Evolutionary conservation across 1,284 basidiomycete genomes (phyloP).

Genomic region (Pascua sp.): DNA sequence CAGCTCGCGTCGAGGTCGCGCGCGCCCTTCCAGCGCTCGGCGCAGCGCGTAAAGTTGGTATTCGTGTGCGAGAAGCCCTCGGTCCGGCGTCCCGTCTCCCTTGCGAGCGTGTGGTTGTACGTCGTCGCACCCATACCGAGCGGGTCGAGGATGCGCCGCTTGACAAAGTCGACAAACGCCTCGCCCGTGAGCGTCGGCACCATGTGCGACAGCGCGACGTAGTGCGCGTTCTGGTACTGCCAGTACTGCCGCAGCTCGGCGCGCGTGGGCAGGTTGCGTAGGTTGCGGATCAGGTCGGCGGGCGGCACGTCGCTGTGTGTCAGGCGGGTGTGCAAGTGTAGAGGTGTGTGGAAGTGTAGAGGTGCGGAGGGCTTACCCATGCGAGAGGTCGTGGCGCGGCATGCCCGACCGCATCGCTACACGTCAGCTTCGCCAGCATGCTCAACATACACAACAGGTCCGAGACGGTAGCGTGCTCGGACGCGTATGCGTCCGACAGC

Average conservation of each 20-base stretch:
- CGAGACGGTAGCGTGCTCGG: constrained; percentile 44
- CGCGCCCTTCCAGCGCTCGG: not conserved
- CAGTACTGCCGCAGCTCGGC: constrained; percentile 30
- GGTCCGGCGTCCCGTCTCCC: constrained; percentile 12
- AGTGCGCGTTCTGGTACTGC: constrained; percentile 41
- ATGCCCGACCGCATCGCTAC: constrained; percentile 33
- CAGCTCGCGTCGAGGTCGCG: constrained; percentile 10
- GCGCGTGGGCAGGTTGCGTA: constrained; percentile 30
- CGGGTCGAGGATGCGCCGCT: constrained; percentile 30
- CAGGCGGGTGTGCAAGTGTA: not conserved
- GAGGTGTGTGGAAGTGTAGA: not conserved
- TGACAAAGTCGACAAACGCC: constrained; percentile 25
- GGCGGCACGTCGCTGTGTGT: not conserved
- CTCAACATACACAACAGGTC: constrained; percentile 47
- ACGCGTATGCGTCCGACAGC: constrained; percentile 47
- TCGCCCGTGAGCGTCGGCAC: constrained; percentile 26
- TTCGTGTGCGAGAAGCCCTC: constrained; percentile 18
- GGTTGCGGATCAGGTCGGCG: constrained; percentile 12
- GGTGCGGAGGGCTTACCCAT: not conserved
- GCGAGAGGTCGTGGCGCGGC: constrained; percentile 29
- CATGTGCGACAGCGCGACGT: constrained; percentile 24
- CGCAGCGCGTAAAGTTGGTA: constrained; percentile 13
- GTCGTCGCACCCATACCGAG: constrained; percentile 29
- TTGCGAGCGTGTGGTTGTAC: constrained; percentile 20
- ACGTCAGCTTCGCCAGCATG: not conserved